Conservation (phyloP, 495 filamentous ascomycete species). For the Penicillium cosmopolitanum region DNA sequence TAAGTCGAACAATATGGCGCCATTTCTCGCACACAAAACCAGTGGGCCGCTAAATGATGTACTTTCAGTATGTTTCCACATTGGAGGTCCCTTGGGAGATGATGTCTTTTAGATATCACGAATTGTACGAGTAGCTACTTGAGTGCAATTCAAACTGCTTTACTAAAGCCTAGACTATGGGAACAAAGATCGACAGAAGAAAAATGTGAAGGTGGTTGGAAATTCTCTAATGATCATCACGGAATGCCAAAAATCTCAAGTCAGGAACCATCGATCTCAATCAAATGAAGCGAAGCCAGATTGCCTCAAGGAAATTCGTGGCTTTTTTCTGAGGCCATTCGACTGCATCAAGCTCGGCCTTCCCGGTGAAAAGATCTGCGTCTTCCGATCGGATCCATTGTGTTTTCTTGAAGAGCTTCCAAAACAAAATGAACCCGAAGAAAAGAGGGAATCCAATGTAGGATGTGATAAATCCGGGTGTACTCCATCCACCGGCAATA, state of each 20-base stretch:
- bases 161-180: neutral
- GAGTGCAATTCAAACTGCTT: too few relatives aligned
- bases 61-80: too few relatives aligned
- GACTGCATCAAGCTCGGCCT: neutral
- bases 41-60: too few relatives aligned
- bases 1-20: too few relatives aligned
- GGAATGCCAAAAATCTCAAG: neutral
- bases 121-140: too few relatives aligned
- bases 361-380: neutral
- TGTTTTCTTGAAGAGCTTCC: neutral
- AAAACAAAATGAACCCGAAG: neutral
- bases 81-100: too few relatives aligned
- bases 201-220: neutral
- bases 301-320: neutral
- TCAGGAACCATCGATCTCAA: neutral
- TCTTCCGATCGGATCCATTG: neutral
- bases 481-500: neutral
- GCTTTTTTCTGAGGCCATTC: neutral
- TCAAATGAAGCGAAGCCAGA: constrained; percentile 3
- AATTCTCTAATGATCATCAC: neutral
- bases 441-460: neutral
- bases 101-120: too few relatives aligned
- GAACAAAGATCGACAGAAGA: neutral
- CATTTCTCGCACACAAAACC: too few relatives aligned
- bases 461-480: neutral